Evolutionary conservation across 331 rosid genomes (phyloP), one percentile per base, ranked within the genome.

Genomic region (Arachis monticola): DNA sequence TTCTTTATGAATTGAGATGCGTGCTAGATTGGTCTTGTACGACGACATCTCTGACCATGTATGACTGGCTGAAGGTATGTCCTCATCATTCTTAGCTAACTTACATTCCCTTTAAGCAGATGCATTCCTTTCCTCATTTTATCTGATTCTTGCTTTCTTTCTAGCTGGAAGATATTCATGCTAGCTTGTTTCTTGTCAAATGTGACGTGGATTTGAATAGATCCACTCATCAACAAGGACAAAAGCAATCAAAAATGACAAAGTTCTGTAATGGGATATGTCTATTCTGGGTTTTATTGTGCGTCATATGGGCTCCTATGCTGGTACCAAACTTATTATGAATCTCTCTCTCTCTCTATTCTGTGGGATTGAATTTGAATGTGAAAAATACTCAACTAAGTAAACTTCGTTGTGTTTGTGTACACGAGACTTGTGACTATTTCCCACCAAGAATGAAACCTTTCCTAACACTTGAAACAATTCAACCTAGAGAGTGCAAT

Each of bases 1-100:
- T 94, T 80, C 93, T 94, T 56, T 91, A 94, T 86, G 99, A 94
- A 79, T 74, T 94, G 82, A 87, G 99, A 77, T 90, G 97, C 55
- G 97, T 88, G 62, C 90, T 94, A 35, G 99, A 94, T 74, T 94
- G 99, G 99, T 94, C 99, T 10, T 91, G 99, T 85, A 94, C 99
- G 40, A 82, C 93, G 3, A 94, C 99, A 62, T 90, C 99, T 79
- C 74, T 94, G 86, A 91, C 97, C 32, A 90, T 94, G 99, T 90
- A 94, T 77, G 99, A 94, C 79, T 94, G 97, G 97, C 84, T 94
- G 66, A 94, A 91, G 87, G 99, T 90, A 83, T 83, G 88, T 85
- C 65, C 69, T 65, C 64, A 17, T 60, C 72, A 10, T 13, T 46
- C 68, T 72, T 61, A 62, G 68, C 58, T 35, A 31, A 31, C 53